Base-by-base conservation (phyloP, 805 yeast species). In the Wickerhamiella siamensis region DNA sequence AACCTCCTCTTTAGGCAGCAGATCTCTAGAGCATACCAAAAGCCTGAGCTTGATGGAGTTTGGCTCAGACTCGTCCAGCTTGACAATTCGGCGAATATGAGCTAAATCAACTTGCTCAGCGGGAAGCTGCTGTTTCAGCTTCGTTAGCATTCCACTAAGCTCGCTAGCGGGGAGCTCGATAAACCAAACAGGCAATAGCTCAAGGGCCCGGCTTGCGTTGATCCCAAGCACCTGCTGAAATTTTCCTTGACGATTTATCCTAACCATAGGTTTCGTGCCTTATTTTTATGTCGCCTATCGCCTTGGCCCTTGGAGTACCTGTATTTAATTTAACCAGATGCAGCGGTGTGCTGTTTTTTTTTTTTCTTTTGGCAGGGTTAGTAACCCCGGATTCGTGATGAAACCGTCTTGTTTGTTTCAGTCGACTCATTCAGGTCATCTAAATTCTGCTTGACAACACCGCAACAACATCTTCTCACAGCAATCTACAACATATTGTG, bases 81-180 rank as follows among this genome's bases (percentile, higher is more conserved):
- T 58, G 24, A 60, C 60, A 8, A 61, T 47, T 20, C 68, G 50
- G 20, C 63, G 51, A 32, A 64, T 44, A 44, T 64, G 69, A 18
- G 49, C 53, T 19, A 64, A 48, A 8, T 55, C 49, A 32, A 45
- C 48, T 1, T 55, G 53, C 10, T 59, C 65, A 24, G 47, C 50
- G 4, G 65, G 65, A 4, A 59, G 47, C 2, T 43, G 39, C n/a
- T 45, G 45, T 41, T 56, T 59, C 21, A 63, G 37, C 2, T 40
- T 38, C 20, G 39, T 43, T 3, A 52, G 36, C 1, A 50, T 41
- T 4, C 14, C 19, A 35, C 45, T 46, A 8, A 52, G 40, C n/a
- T 42, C 41, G 24, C 33, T 36, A 16, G 51, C 50, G 19, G 39
- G 42, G 1, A 45, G 42, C 8, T 43, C 44, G 5, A 46, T 42